Conservation (phyloP, 2,329 filamentous ascomycete genomes). For the Claviceps fusiformis region DNA sequence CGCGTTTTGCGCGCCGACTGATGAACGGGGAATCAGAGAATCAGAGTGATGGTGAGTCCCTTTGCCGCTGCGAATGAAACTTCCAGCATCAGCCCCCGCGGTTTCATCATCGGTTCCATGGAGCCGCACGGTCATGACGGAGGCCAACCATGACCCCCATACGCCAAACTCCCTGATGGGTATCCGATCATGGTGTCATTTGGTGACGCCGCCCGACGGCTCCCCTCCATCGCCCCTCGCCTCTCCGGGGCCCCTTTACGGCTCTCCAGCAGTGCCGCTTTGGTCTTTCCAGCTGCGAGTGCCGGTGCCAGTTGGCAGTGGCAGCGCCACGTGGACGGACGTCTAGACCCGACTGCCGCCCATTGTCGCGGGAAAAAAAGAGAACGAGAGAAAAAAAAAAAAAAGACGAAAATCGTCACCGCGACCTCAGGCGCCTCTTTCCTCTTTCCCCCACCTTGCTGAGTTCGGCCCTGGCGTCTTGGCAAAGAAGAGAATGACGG, state of each 20-base stretch:
- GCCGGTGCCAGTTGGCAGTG: too few relatives aligned
- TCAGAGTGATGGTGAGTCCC: neutral
- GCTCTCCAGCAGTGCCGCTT: too few relatives aligned
- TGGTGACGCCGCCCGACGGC: neutral
- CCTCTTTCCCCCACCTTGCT: neutral
- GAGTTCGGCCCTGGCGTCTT: slow-evolving; percentile 3
- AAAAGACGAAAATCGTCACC: neutral
- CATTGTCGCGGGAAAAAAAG: too few relatives aligned
- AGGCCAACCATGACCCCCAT: neutral
- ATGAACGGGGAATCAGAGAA: neutral
- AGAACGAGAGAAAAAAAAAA: too few relatives aligned
- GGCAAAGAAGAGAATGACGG: slow-evolving; percentile 1
- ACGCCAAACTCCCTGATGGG: neutral
- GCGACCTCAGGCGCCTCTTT: neutral
- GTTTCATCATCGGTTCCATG: neutral
- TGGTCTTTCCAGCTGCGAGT: too few relatives aligned
- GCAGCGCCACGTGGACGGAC: neutral
- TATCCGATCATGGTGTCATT: neutral
- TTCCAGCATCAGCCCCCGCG: neutral
- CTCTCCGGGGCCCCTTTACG: too few relatives aligned
- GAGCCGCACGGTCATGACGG: neutral
- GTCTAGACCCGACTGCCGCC: too few relatives aligned
- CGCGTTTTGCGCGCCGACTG: neutral
- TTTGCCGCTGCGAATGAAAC: neutral
- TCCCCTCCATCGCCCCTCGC: neutral